Evolutionary conservation across 768 basidiomycete genomes (phyloP).

Genomic region (Tricholoma bakamatsutake): DNA sequence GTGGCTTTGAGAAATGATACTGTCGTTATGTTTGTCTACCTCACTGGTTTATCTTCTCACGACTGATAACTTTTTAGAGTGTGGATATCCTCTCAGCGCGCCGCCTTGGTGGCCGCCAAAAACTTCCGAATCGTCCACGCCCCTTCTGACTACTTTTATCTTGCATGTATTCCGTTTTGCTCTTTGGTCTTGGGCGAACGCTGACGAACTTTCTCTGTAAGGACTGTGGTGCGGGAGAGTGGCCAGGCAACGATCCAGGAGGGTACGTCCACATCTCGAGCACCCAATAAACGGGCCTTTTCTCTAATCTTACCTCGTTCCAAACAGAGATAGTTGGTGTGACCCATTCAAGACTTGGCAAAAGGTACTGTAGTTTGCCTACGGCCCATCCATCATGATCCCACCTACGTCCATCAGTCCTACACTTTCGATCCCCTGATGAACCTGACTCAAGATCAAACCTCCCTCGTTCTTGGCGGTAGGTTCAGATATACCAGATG

Average conservation of each 20-base stretch:
- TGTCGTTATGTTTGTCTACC: constrained; percentile 44
- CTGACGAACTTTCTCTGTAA: constrained; percentile 12
- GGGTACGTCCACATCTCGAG: constrained; percentile 24
- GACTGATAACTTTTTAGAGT: constrained; percentile 33
- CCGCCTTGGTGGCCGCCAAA: constrained; percentile 47
- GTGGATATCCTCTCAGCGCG: constrained; percentile 65
- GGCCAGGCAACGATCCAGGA: constrained; percentile 48
- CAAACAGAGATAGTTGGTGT: constrained; percentile 57
- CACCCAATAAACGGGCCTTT: not conserved
- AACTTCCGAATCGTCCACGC: constrained; percentile 62
- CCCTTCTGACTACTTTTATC: constrained; percentile 76
- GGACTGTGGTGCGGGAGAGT: constrained; percentile 71
- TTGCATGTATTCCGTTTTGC: constrained; percentile 23
- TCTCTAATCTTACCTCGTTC: not conserved
- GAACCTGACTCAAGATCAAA: constrained; percentile 43
- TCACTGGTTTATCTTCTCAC: not conserved
- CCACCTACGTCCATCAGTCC: constrained; percentile 22
- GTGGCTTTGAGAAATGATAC: constrained; percentile 42
- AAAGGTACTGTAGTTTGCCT: constrained; percentile 32
- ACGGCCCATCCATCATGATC: not conserved
- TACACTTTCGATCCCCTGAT: constrained; percentile 70
- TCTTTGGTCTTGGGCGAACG: constrained; percentile 1
- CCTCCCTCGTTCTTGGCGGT: constrained; percentile 64
- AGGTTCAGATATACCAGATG: constrained; percentile 13
- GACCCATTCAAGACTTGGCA: constrained; percentile 82